Evolutionary conservation across 352 stramenopile genomes (phyloP), one percentile per base, ranked within the genome.

Genomic region (Phytophthora sp.): DNA sequence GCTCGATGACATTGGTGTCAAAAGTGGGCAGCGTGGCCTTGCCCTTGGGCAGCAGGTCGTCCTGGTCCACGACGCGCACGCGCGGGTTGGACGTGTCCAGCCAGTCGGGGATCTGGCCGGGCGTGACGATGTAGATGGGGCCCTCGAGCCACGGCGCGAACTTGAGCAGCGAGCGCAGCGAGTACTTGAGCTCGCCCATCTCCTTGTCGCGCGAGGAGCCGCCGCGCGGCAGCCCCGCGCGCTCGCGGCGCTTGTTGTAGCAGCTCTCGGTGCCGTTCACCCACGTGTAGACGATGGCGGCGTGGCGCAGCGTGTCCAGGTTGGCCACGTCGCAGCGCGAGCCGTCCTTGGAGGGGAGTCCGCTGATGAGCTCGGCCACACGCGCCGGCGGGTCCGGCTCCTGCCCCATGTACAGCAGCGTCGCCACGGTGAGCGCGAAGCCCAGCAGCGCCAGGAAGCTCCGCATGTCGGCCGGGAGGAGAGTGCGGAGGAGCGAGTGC

Each of bases 181-280:
- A 95, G 72, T 92, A 95, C 61, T 92, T 93, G 65, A 95, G 82
- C 55, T 95, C 86, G 18, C 82, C 86, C 73, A 95, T 93, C 66
- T 95, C 86, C 57, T 91, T 91, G 54, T 93, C 85, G 12, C 85
- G 66, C 8, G 82, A 91, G 12, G 80, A 85, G 0, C 84, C 84
- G n/a, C 82, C 84, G 0, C 69, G 77, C 1, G 79, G 63, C 20
- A 91, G 65, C 15, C 80, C 82, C 1, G 78, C 82, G 18, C 68
- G 67, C 43, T 76, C 54, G 9, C 86, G 75, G 1, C 83, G 74
- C 23, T 74, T 69, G 49, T 91, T 90, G 74, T 95, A 95, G 73
- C 84, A 93, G 26, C 34, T 67, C 63, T 95, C 82, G 2, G 80
- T 91, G 50, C 84, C 84, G 58, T 95, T 95, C 27, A 95, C 84